phyloP scores from a whole-genome alignment of 2,329 filamentous ascomycete species.

The Stagonosporopsis chrysanthemi region DNA sequence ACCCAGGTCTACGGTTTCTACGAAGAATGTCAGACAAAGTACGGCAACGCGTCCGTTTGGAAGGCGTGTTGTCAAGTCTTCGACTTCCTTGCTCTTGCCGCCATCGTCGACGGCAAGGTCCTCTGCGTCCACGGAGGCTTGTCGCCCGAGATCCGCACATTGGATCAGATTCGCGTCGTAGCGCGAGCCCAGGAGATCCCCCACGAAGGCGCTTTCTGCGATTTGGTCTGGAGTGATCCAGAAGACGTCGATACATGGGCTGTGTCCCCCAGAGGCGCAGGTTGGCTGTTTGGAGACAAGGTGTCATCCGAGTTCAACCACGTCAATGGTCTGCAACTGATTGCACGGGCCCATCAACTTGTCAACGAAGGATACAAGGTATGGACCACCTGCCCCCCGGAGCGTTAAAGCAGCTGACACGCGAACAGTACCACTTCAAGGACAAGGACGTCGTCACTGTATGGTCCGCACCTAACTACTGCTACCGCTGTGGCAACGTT shows the following conservation, averaged over 20 bases:
- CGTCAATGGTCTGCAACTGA: conserved; percentile 74
- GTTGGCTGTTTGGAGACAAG: conserved; percentile 74
- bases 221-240: conserved; percentile 91
- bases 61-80: conserved; percentile 99
- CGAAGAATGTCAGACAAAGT: conserved; percentile 98
- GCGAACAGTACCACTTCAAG: conserved; percentile 80
- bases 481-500: conserved; percentile 65
- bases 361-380: conserved; percentile 80
- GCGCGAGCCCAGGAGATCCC: conserved; percentile 90
- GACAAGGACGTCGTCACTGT: conserved; percentile 98
- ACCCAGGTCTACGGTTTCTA: conserved; percentile 99
- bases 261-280: conserved; percentile 72
- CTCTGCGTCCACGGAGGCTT: conserved; percentile 98
- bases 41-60: conserved; percentile 99
- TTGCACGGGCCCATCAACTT: conserved; percentile 76
- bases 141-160: conserved; percentile 92
- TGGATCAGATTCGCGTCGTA: conserved; percentile 83
- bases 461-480: conserved; percentile 81
- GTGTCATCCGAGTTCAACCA: conserved; percentile 80
- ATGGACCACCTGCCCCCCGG: conserved; percentile 16
- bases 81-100: conserved; percentile 96
- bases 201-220: conserved; percentile 98
- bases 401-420: neutral
- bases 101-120: conserved; percentile 98
- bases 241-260: conserved; percentile 75